Percentiles rank a stretch among this genome's conserved stretches.
Evolutionary conservation across 805 yeast genomes (phyloP).

Genomic region (Teunomyces tritomae): DNA sequence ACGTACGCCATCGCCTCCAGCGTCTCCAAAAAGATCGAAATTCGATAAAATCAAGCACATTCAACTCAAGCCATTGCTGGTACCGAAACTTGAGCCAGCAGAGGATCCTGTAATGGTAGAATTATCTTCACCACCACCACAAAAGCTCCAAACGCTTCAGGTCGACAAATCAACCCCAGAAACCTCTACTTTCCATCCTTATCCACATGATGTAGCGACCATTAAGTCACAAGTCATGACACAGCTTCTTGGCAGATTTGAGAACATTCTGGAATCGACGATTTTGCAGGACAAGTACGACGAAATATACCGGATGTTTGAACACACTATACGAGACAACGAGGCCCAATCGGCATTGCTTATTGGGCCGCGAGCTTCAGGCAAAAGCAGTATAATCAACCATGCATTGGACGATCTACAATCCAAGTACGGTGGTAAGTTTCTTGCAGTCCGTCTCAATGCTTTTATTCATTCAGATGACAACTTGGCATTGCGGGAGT

Average conservation of each 20-base stretch:
- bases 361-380: conserved; percentile 77
- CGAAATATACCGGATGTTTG: conserved; percentile 57
- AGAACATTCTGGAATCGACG: conserved; percentile 13
- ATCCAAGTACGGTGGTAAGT: conserved; percentile 44
- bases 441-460: conserved; percentile 60
- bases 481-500: conserved; percentile 73
- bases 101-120: not conserved
- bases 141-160: too few relatives aligned
- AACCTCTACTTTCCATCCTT: not conserved
- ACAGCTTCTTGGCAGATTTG: conserved; percentile 20
- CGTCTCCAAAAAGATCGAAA: not conserved
- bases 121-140: too few relatives aligned
- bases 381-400: conserved; percentile 66
- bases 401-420: conserved; percentile 50
- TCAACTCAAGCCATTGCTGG: not conserved
- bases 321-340: conserved; percentile 59
- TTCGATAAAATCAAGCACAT: conserved; percentile 4
- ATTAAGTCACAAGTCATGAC: conserved; percentile 16
- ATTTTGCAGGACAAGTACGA: conserved; percentile 31
- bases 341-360: conserved; percentile 82
- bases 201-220: conserved; percentile 12
- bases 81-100: not conserved
- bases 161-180: not conserved
- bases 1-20: not conserved
- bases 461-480: conserved; percentile 78